phyloP scores from a whole-genome alignment of 495 filamentous ascomycete species.

The Paragyromitra xinjiangensis region DNA sequence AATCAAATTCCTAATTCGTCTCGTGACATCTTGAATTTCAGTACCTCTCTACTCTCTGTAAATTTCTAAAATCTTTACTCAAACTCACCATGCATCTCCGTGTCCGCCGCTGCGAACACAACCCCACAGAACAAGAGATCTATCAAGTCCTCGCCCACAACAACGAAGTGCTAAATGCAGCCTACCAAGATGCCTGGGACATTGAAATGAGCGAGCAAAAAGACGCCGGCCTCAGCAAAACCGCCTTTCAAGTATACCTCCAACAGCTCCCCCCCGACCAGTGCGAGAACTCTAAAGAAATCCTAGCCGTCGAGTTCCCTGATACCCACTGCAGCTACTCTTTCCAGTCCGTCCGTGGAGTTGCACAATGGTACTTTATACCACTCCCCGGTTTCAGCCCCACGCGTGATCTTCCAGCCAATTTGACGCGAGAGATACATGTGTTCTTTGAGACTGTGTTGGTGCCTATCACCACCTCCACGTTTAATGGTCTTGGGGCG shows the following conservation, averaged over 20 bases:
- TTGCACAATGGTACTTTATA: slow-evolving; percentile 30
- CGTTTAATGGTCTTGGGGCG: slow-evolving; percentile 12
- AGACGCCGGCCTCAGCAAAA: not conserved
- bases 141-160: slow-evolving; percentile 3
- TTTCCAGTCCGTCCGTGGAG: slow-evolving; percentile 7
- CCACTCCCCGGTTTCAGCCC: slow-evolving; percentile 9
- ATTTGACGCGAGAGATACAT: not conserved
- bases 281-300: not conserved
- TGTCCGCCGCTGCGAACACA: not conserved
- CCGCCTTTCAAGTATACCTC: slow-evolving; percentile 9
- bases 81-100: slow-evolving; percentile 1
- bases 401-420: not conserved
- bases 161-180: slow-evolving; percentile 1
- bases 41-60: not conserved
- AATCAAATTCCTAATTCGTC: not conserved
- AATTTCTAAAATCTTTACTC: not conserved
- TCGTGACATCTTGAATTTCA: not conserved
- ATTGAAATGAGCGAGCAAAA: slow-evolving; percentile 16
- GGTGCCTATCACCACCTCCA: slow-evolving; percentile 24
- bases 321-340: slow-evolving; percentile 4
- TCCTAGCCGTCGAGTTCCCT: slow-evolving; percentile 24
- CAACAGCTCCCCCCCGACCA: slow-evolving; percentile 4
- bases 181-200: slow-evolving; percentile 21
- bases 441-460: slow-evolving; percentile 7
- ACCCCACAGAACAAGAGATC: slow-evolving; percentile 3